These are phyloP conservation scores for Nemania abortiva DNA, from an alignment of 2,329 filamentous ascomycete genomes.

Conservation along the genomic window DNA sequence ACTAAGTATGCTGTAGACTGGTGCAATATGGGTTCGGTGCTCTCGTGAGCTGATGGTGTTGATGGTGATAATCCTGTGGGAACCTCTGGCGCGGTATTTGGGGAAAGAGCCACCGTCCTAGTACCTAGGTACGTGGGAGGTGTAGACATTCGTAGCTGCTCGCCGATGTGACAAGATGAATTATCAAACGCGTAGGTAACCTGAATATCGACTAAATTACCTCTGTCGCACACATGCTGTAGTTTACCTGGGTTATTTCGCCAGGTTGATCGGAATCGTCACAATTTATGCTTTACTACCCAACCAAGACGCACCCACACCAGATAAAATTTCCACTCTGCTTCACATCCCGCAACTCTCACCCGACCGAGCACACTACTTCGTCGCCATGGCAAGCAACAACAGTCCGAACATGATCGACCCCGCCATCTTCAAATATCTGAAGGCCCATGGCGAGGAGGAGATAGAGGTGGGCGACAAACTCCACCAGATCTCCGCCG, in stretches of 20 bases:
- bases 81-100: not conserved
- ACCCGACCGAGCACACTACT: not conserved
- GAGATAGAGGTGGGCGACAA: constrained; percentile 86
- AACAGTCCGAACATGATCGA: constrained; percentile 71
- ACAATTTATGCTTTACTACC: constrained; percentile 3
- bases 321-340: constrained; percentile 22
- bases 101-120: not conserved
- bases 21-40: too few species aligned
- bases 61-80: not conserved
- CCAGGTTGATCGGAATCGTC: not conserved
- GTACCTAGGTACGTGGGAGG: not conserved
- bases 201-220: not conserved
- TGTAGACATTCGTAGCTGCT: not conserved
- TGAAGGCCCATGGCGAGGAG: constrained; percentile 91
- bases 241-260: not conserved
- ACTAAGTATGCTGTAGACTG: too few species aligned
- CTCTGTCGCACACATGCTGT: not conserved
- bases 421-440: constrained; percentile 84
- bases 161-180: not conserved
- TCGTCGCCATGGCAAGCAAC: constrained; percentile 44
- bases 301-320: not conserved
- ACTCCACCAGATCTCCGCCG: constrained; percentile 83
- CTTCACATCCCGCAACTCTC: not conserved
- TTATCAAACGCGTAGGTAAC: not conserved
- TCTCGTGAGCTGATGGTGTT: not conserved